These are phyloP conservation scores for Pythium apleroticum DNA, from an alignment of 352 stramenopile genomes.

Conservation along the genomic window DNA sequence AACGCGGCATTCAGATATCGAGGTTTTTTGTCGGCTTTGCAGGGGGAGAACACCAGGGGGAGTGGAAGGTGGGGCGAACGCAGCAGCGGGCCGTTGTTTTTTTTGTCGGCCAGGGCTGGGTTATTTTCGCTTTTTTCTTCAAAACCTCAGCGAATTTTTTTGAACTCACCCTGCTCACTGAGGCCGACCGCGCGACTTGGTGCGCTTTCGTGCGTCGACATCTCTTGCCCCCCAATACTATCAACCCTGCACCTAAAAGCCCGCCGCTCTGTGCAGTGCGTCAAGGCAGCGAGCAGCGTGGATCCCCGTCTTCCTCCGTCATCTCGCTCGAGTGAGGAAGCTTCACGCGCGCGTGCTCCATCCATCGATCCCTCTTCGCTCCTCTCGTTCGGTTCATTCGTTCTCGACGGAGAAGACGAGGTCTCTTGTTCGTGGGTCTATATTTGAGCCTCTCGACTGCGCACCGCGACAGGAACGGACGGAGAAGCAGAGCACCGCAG, in stretches of 20 bases:
- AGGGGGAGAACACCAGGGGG: slow-evolving; percentile 2
- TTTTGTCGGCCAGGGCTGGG: slow-evolving; percentile 24
- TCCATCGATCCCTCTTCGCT: background rate
- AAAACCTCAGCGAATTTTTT: slow-evolving; percentile 39
- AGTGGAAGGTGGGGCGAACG: slow-evolving; percentile 3
- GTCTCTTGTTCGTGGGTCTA: slow-evolving; percentile 10
- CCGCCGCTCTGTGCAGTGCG: slow-evolving; percentile 11
- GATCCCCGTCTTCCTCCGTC: background rate
- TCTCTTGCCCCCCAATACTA: slow-evolving; percentile 26
- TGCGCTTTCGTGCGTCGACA: slow-evolving; percentile 36
- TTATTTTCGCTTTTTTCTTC: slow-evolving; percentile 39
- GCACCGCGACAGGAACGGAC: background rate
- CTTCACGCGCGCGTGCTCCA: background rate
- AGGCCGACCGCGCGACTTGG: slow-evolving; percentile 21
- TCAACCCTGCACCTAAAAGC: slow-evolving; percentile 22
- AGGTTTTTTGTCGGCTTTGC: slow-evolving; percentile 24
- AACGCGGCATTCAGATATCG: slow-evolving; percentile 23
- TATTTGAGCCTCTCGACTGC: slow-evolving; percentile 10
- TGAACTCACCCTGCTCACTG: slow-evolving; percentile 22
- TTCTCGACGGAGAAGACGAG: background rate
- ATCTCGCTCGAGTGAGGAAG: slow-evolving; percentile 1
- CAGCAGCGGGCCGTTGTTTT: slow-evolving; percentile 21
- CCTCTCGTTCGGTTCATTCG: too few relatives aligned
- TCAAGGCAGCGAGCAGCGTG: slow-evolving; percentile 4
- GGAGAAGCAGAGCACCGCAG: background rate